A percentile compares a stretch with the other conserved stretches of the same genome.
These are phyloP conservation scores for Paraconiothyrium sp. DNA, from an alignment of 2,329 filamentous ascomycete species.

Conservation along the genomic window DNA sequence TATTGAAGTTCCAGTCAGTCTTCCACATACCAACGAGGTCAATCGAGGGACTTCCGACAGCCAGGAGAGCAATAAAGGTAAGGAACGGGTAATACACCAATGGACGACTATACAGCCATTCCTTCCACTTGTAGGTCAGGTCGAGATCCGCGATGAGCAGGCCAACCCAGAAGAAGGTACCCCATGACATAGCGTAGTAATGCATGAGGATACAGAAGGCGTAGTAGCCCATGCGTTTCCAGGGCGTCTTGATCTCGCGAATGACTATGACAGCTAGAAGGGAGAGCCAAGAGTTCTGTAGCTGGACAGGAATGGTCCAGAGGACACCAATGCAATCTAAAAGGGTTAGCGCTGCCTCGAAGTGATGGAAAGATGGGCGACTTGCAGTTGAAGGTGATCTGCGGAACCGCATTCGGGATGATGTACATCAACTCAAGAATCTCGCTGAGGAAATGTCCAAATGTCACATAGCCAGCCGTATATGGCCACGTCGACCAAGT, in stretches of 20 bases:
- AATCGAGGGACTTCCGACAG: constrained; percentile 37
- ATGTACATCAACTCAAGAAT: constrained; percentile 54
- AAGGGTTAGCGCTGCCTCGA: background rate
- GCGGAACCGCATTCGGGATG: constrained; percentile 55
- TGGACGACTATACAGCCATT: constrained; percentile 45
- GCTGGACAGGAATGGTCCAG: constrained; percentile 57
- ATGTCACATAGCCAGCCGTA: constrained; percentile 45
- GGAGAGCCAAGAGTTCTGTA: constrained; percentile 54
- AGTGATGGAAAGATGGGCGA: background rate
- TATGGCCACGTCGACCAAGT: constrained; percentile 58
- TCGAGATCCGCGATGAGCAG: constrained; percentile 55
- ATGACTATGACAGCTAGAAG: constrained; percentile 53
- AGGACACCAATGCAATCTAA: constrained; percentile 55
- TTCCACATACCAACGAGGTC: constrained; percentile 44
- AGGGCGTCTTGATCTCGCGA: constrained; percentile 53
- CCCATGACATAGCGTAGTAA: constrained; percentile 57
- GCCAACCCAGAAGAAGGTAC: constrained; percentile 54
- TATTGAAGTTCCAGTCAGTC: constrained; percentile 41
- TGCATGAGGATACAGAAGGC: constrained; percentile 50
- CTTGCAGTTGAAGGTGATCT: constrained; percentile 52
- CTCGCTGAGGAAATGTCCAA: constrained; percentile 52
- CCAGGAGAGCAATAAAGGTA: constrained; percentile 30
- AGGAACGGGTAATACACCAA: constrained; percentile 47
- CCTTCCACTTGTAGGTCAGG: constrained; percentile 53
- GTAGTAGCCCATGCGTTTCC: constrained; percentile 55